Evolutionary conservation across 1,139 yeast genomes (phyloP), one percentile per base, ranked within the genome.

Genomic region (Geotrichum restrictum): DNA sequence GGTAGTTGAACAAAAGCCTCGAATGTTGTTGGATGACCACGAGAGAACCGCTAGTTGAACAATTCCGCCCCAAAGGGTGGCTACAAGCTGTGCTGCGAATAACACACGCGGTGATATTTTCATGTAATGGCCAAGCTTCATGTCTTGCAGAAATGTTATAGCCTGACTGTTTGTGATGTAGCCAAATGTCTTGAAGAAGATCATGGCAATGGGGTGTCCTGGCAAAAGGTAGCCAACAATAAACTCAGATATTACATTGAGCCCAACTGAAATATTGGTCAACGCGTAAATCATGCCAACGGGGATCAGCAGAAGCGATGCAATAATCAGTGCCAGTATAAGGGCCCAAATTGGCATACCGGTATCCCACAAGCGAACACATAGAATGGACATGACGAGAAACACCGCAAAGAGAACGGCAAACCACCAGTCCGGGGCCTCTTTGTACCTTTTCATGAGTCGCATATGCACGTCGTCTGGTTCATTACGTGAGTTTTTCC

Each of bases 371-470:
- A 73, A 66, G 42, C 73, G 63, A 27, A 80, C 75, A 53, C 78
- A 73, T 2, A 74, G 69, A 24, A 81, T 69, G 1, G 83, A 79
- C 57, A 83, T 65, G 1, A 73, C 74, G 38, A 81, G 69, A 38
- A 82, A 75, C 8, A 75, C 59, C 1, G 74, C 57, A 58, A 82
- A 78, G 4, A 80, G 73, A 36, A 75, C 61, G 0, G 62, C 63
- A 62, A 73, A 84, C 85, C 87, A 80, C 87, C 87, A 82, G 56
- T 77, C 81, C 33, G 89, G 89, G 31, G 78, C 81, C 59, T 78
- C 81, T 50, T 71, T 75, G 67, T 83, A 84, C 41, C 70, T 68
- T 56, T 70, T 71, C 85, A 83, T 83, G 55, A 82, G 74, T 60
- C 83, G 75, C 71, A 75, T 76, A 65, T 82, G 88, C 24, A 83